Evolutionary conservation across 169 alveolate genomes (phyloP).

Genomic region (Miamiensis avidus): DNA sequence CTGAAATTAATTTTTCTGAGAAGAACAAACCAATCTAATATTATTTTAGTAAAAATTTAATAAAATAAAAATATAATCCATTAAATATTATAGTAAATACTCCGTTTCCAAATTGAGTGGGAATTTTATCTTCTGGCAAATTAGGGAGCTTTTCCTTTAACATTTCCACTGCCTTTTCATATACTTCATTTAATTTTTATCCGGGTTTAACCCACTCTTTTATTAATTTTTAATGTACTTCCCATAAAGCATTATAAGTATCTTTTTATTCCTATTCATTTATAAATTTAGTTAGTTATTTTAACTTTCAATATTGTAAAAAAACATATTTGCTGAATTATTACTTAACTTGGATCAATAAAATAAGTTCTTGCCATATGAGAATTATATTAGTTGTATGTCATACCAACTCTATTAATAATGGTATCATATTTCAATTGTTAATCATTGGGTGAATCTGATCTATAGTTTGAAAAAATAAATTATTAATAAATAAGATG

Average conservation of each 20-base stretch:
- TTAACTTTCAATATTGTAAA: no score
- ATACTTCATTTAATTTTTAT: slow-evolving; percentile 46
- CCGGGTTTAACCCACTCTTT: slow-evolving; percentile 52
- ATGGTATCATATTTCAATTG: slow-evolving; percentile 65
- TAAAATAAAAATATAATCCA: no score
- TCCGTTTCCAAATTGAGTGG: slow-evolving; percentile 73
- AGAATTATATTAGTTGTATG: slow-evolving; percentile 74
- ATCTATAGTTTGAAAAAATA: background rate
- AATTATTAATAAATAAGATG: no score
- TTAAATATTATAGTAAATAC: background rate
- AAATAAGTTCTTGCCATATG: slow-evolving; percentile 72
- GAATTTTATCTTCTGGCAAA: slow-evolving; percentile 39
- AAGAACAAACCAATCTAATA: slow-evolving; percentile 62
- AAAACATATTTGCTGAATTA: no score
- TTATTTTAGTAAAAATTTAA: no score
- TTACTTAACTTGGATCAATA: slow-evolving; percentile 70
- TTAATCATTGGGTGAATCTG: slow-evolving; percentile 49
- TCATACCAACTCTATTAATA: slow-evolving; percentile 58
- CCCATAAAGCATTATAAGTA: slow-evolving; percentile 62
- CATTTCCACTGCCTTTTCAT: slow-evolving; percentile 41
- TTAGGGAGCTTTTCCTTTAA: slow-evolving; percentile 54
- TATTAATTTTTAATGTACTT: slow-evolving; percentile 43
- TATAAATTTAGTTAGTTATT: no score
- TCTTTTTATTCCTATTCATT: slow-evolving; percentile 63
- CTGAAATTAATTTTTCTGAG: slow-evolving; percentile 51